phyloP scores from a whole-genome alignment of 164 flowering plant genomes.

The Chloranthus sessilifolius region DNA sequence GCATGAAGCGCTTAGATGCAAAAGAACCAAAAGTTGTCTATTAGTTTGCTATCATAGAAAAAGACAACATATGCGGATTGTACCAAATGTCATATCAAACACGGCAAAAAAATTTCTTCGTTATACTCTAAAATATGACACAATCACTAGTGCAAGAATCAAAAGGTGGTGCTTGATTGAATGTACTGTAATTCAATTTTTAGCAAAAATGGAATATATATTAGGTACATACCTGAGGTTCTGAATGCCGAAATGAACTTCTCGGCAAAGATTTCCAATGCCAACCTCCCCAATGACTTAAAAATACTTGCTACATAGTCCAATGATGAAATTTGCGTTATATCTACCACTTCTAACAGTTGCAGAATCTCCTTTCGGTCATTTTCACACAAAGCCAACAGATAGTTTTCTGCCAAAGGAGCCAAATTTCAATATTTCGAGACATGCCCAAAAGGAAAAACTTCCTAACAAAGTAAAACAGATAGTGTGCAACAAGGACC shows the following conservation, averaged over 20 bases:
- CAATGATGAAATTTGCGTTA: conserved; percentile 48
- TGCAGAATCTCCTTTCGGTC: conserved; percentile 49
- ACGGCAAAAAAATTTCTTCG: no score
- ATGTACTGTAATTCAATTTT: neutral
- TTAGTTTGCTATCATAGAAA: no score
- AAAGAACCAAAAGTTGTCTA: no score
- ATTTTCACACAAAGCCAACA: conserved; percentile 73
- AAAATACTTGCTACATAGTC: conserved; percentile 37
- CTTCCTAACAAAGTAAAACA: neutral
- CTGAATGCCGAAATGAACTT: conserved; percentile 44
- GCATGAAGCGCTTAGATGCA: no score
- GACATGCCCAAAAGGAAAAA: neutral
- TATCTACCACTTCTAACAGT: conserved; percentile 53
- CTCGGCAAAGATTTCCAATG: conserved; percentile 42
- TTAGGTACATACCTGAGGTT: conserved; percentile 34
- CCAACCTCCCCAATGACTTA: conserved; percentile 56
- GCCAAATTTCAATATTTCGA: conserved; percentile 1
- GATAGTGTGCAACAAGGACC: neutral
- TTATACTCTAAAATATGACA: neutral
- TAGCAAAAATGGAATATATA: no score
- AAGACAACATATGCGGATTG: no score
- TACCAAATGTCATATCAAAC: no score
- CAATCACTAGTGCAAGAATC: neutral
- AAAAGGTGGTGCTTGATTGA: neutral
- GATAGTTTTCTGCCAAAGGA: conserved; percentile 54